Evolutionary conservation across 2,329 filamentous ascomycete species (phyloP).

Genomic region (Botrytis porri): DNA sequence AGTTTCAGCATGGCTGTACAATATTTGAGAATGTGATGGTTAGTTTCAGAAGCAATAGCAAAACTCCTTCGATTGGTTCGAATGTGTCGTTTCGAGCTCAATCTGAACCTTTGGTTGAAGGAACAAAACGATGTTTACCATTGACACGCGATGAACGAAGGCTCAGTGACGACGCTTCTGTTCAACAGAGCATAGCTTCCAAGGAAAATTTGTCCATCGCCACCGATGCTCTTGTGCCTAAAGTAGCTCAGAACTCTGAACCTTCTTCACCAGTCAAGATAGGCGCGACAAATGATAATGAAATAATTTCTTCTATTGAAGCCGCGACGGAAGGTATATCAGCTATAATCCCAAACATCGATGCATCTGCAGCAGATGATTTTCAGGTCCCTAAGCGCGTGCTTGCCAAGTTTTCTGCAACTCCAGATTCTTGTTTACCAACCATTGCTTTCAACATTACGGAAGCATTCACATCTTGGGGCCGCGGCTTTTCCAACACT

Average conservation of each 20-base stretch:
- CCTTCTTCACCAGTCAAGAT: background rate
- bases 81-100: constrained; percentile 27
- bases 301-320: background rate
- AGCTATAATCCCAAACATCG: background rate
- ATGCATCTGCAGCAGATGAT: constrained; percentile 27
- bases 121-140: constrained; percentile 27
- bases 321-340: background rate
- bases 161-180: constrained; percentile 24
- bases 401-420: constrained; percentile 65
- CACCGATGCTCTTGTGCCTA: constrained; percentile 22
- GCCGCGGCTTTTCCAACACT: constrained; percentile 67
- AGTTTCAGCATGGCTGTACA: constrained; percentile 53
- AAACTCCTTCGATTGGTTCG: constrained; percentile 31
- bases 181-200: background rate
- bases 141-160: constrained; percentile 36
- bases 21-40: constrained; percentile 39
- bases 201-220: constrained; percentile 20
- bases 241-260: background rate
- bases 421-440: constrained; percentile 61
- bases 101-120: constrained; percentile 32
- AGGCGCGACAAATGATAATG: background rate
- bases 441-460: constrained; percentile 64
- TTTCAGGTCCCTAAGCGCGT: constrained; percentile 42
- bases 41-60: constrained; percentile 32
- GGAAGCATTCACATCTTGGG: constrained; percentile 71